phyloP scores from a whole-genome alignment of 768 basidiomycete genomes.

The Trametes cubensis region DNA sequence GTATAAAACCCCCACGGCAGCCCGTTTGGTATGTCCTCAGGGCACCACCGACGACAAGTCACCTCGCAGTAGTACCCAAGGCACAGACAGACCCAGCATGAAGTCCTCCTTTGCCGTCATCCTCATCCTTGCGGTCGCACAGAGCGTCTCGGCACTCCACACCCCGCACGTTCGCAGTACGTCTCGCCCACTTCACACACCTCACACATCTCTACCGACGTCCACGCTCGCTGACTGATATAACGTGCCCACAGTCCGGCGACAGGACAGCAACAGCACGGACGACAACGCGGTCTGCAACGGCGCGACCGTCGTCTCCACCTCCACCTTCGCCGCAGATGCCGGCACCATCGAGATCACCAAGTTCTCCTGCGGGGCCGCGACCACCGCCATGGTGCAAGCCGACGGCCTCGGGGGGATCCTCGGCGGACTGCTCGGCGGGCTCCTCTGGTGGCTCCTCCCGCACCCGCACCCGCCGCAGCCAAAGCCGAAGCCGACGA shows the following conservation, averaged over 20 bases:
- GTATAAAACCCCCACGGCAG: background rate
- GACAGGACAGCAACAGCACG: constrained; percentile 8
- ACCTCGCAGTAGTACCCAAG: background rate
- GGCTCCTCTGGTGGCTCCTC: constrained; percentile 20
- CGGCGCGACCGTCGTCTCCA: constrained; percentile 7
- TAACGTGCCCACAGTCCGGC: constrained; percentile 2
- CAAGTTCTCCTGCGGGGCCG: constrained; percentile 16
- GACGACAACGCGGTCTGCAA: background rate
- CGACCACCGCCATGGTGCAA: background rate
- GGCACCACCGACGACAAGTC: background rate
- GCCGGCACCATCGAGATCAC: constrained; percentile 12
- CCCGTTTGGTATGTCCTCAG: background rate
- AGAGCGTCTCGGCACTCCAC: constrained; percentile 12
- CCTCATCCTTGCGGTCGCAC: constrained; percentile 8
- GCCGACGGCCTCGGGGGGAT: constrained; percentile 2
- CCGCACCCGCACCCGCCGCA: constrained; percentile 2
- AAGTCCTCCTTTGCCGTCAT: constrained; percentile 5
- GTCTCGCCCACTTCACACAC: background rate
- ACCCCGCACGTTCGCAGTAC: constrained; percentile 13
- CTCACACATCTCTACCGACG: background rate
- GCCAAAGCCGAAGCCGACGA: constrained; percentile 6
- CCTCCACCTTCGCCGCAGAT: constrained; percentile 1
- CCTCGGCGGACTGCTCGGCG: constrained; percentile 14
- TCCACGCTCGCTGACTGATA: background rate
- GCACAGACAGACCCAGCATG: background rate